phyloP scores from a whole-genome alignment of 345 rosid species.

The Noccaea caerulescens region DNA sequence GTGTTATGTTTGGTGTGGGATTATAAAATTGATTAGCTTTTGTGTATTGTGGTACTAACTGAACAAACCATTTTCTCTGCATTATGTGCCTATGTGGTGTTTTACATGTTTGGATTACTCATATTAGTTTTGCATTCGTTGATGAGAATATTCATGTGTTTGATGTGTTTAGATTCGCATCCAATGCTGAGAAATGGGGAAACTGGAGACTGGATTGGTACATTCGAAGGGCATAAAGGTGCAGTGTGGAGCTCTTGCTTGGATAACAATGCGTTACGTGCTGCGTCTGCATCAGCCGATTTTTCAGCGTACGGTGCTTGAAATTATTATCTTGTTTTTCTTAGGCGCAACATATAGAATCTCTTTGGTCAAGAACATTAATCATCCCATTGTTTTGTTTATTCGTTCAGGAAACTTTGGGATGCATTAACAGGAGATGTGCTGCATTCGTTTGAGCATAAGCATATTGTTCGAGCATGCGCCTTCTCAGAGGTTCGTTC shows the following conservation, averaged over 20 bases:
- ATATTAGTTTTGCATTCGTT: neutral
- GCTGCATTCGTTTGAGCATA: slow-evolving; percentile 90
- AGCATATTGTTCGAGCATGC: slow-evolving; percentile 89
- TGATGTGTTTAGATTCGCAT: slow-evolving; percentile 64
- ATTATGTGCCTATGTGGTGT: neutral
- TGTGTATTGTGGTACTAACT: neutral
- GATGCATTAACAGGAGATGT: slow-evolving; percentile 90
- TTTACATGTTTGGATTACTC: neutral
- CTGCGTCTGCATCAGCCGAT: slow-evolving; percentile 98
- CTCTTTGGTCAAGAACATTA: neutral
- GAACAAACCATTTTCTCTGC: neutral
- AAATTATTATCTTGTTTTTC: neutral
- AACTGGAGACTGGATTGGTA: slow-evolving; percentile 99
- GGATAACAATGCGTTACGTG: slow-evolving; percentile 83
- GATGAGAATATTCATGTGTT: neutral
- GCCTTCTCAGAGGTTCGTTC: slow-evolving; percentile 77
- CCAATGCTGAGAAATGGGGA: slow-evolving; percentile 99
- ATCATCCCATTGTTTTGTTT: neutral
- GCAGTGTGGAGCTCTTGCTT: slow-evolving; percentile 98
- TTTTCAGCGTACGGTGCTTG: slow-evolving; percentile 71
- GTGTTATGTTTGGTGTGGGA: neutral
- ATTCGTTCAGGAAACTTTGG: slow-evolving; percentile 71
- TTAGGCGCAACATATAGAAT: neutral
- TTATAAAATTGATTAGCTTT: slow-evolving; percentile 6
- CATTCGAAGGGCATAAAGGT: slow-evolving; percentile 99